Evolutionary conservation across 495 filamentous ascomycete species (phyloP), one percentile per base, ranked within the genome.

Genomic region (Parathielavia hyrcaniae): DNA sequence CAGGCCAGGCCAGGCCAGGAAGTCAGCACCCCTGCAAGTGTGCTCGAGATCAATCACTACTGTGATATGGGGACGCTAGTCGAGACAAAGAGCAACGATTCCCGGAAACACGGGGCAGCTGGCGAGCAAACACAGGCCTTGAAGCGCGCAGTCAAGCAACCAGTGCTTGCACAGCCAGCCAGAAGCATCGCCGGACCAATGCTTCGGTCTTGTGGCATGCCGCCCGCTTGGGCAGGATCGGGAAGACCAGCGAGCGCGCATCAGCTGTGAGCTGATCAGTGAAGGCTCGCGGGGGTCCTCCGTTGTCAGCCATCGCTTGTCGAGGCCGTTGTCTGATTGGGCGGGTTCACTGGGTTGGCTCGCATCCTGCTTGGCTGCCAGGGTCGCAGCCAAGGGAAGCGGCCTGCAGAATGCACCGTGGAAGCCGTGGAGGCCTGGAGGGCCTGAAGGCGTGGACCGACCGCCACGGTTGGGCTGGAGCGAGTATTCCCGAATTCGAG

Each of bases 111-210:
- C 22, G 26, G 39, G 40, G 12, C 52, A 19, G 39, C 30, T 3
- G 52, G 30, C 40, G 17, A 20, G 44, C 44, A 56, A 56, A 49
- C 54, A 55, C 43, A 32, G n/a, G 53, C 35, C 43, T 12, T 39
- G 53, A 40, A n/a, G 17, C 19, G 16, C n/a, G 49, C n/a, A 52
- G 16, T 35, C 54, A 41, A 41, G 45, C 54, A 50, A 48, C n/a
- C 13, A n/a, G 9, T 30, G 10, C 23, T 45, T 48, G 20, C 54
- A 32, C 34, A 23, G 45, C 54, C 36, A 22, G 46, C 32, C 54
- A 49, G 50, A 51, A 43, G 30, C 55, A 47, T 51, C 55, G 55
- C 35, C 20, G 23, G 22, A 57, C 45, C 54, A 41, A 46, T 46
- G 43, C 30, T n/a, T 16, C 17, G 40, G 36, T 34, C 34, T 34